These are phyloP conservation scores for Aspergillus sp. DNA, from an alignment of 2,329 filamentous ascomycete species.

Conservation along the genomic window DNA sequence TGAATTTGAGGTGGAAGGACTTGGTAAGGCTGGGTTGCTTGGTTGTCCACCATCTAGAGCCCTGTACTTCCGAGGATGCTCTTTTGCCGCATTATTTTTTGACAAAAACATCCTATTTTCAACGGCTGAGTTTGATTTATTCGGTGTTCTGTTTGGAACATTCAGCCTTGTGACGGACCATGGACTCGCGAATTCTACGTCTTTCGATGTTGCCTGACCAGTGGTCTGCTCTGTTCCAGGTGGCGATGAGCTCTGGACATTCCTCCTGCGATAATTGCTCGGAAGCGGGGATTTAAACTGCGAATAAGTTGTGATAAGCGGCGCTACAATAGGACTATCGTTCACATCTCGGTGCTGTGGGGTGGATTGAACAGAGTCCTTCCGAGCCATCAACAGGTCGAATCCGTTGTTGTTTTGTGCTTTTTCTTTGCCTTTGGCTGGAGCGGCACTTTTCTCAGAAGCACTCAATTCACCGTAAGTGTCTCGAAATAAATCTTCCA, in stretches of 20 bases:
- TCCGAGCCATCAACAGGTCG: constrained; percentile 17
- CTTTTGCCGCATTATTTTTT: too few relatives aligned
- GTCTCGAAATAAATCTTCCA: constrained; percentile 33
- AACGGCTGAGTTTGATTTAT: neutral
- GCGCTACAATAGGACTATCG: neutral
- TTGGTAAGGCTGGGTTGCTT: constrained; percentile 8
- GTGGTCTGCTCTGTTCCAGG: neutral
- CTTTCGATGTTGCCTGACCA: neutral
- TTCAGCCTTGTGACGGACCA: constrained; percentile 33
- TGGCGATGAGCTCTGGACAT: neutral
- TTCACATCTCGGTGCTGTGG: neutral
- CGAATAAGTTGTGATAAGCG: neutral
- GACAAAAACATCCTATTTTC: neutral
- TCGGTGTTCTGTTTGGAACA: constrained; percentile 8
- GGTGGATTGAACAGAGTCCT: constrained; percentile 3
- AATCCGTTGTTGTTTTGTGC: constrained; percentile 7
- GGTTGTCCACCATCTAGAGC: neutral
- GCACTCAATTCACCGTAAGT: constrained; percentile 8
- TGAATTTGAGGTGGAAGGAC: constrained; percentile 12
- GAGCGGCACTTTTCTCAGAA: neutral
- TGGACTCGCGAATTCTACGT: constrained; percentile 25
- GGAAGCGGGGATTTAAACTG: neutral
- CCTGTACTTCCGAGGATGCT: too few relatives aligned
- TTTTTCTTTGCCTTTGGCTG: constrained; percentile 2
- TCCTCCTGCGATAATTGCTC: neutral